Conservation (phyloP, 164 flowering plant genomes). For the Amborella trichopoda region DNA sequence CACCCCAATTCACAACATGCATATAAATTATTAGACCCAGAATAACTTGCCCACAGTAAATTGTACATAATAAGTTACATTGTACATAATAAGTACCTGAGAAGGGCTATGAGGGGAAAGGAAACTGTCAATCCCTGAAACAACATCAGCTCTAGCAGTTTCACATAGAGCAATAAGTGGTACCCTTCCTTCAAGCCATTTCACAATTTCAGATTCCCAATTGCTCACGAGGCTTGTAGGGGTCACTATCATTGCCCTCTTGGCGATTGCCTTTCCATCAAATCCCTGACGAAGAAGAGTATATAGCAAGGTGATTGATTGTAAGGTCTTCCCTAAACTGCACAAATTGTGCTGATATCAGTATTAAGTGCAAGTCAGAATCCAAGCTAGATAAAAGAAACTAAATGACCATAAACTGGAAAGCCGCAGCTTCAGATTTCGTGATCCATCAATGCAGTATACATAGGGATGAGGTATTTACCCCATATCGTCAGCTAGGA, state of each 20-base stretch:
- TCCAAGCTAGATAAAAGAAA: no score
- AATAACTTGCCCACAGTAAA: no score
- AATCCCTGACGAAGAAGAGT: conserved; percentile 94
- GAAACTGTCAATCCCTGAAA: conserved; percentile 73
- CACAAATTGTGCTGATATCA: no score
- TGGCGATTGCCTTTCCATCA: conserved; percentile 93
- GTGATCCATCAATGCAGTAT: no score
- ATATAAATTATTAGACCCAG: background rate
- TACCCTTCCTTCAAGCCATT: conserved; percentile 90
- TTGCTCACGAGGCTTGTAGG: conserved; percentile 98
- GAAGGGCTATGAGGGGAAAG: conserved; percentile 41
- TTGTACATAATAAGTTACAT: background rate
- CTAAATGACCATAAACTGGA: no score
- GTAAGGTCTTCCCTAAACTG: conserved; percentile 97
- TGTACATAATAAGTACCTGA: conserved; percentile 52
- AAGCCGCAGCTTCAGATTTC: no score
- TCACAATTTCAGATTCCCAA: conserved; percentile 94
- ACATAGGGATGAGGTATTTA: conserved; percentile 15
- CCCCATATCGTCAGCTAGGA: conserved; percentile 99
- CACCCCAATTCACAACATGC: background rate
- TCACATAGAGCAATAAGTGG: conserved; percentile 87
- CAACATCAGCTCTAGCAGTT: conserved; percentile 77
- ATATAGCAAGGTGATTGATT: conserved; percentile 85
- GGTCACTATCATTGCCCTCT: conserved; percentile 85
- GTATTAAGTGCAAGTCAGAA: no score